Evolutionary conservation across 768 basidiomycete genomes (phyloP), one percentile per base, ranked within the genome.

Genomic region (Exidia glandulosa): DNA sequence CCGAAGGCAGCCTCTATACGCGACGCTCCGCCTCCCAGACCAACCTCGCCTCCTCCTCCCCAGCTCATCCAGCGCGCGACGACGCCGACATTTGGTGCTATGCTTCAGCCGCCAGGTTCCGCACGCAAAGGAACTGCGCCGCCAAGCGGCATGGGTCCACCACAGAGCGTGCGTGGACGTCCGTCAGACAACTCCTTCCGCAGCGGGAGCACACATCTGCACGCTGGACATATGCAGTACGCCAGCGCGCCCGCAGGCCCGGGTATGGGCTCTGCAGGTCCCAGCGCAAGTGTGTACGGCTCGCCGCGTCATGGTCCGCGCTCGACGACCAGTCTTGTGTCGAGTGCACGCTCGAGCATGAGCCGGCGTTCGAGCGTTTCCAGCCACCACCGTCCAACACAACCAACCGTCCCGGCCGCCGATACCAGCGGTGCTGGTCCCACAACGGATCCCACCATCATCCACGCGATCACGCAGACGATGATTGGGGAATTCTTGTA

Each of bases 401-500:
- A 47, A 55, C 58, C 41, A 61, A 60, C 63, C 37, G 37, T 63
- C 48, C 57, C 64, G 57, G 60, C 65, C 52, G 63, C 70, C 63
- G 64, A 63, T 4, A 41, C 37, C 37, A 29, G 56, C 13, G 67
- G 66, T 30, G 73, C 70, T 33, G 79, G 76, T n/a, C n/a, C n/a
- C 50, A 74, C 85, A 23, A 96, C 95, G 30, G 95, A 99, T 68
- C 94, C 94, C 3, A 74, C 79, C 2, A 75, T 96, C 67, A 96
- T 98, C 64, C 95, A 97, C 69, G 88, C 94, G 1, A 97, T 98
- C 66, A 99, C 96, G 16, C 95, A 98, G 77, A 96, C 94, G 27
- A 99, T 99, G 96, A 98, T 98, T 65, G 95, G 96, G 56, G 95
- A 98, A 77, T 97, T 94, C 74, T 72, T 99, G 75, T 91, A 90